phyloP scores from a whole-genome alignment of 352 stramenopile species.

The Pythium coloratum region DNA sequence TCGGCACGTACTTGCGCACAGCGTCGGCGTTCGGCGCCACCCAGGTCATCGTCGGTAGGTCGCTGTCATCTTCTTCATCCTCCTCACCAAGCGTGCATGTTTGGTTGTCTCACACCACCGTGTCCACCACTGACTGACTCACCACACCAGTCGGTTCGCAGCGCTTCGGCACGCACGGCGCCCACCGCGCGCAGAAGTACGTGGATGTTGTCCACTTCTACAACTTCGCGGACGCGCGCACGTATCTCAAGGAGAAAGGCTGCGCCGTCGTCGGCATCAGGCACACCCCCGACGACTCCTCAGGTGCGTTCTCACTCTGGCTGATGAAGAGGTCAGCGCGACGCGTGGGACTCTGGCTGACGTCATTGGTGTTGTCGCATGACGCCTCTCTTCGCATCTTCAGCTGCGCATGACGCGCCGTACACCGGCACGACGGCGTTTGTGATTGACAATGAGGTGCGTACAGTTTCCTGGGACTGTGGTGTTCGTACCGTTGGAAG shows the following conservation, averaged over 20 bases:
- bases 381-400: conserved; percentile 1
- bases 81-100: too few relatives aligned
- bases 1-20: conserved; percentile 78
- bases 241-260: conserved; percentile 53
- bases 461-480: neutral
- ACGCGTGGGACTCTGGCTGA: conserved; percentile 30
- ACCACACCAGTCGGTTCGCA: conserved; percentile 58
- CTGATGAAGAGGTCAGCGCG: neutral
- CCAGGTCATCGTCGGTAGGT: conserved; percentile 71
- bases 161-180: conserved; percentile 78
- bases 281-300: conserved; percentile 1
- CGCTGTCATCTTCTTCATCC: neutral
- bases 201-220: conserved; percentile 75
- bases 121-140: neutral
- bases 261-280: conserved; percentile 66
- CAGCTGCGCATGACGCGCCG: conserved; percentile 47
- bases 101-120: neutral
- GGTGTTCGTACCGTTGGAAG: neutral
- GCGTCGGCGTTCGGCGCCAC: conserved; percentile 69
- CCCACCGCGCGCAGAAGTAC: conserved; percentile 80
- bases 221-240: conserved; percentile 55
- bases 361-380: conserved; percentile 3
- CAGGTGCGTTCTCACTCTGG: conserved; percentile 6
- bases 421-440: conserved; percentile 66
- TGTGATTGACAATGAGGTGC: conserved; percentile 74